Conservation (phyloP, 352 stramenopile species). For the Nothophytophthora sp. region DNA sequence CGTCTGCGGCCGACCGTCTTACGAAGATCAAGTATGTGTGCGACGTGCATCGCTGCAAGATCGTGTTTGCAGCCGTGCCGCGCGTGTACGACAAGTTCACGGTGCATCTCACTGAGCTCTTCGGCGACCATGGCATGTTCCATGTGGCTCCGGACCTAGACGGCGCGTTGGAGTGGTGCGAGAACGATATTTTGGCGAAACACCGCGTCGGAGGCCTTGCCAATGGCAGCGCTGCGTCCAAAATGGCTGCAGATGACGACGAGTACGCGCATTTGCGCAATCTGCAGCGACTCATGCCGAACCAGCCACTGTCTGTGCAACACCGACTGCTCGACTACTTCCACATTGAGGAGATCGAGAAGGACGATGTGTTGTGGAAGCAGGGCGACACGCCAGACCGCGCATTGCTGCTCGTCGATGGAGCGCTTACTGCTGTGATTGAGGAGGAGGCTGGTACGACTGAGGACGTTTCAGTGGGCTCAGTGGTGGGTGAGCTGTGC, state of each 20-base stretch:
- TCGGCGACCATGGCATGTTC: slow-evolving; percentile 49
- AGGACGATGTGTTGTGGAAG: slow-evolving; percentile 65
- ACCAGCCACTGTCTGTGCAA: slow-evolving; percentile 61
- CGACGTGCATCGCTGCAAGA: slow-evolving; percentile 59
- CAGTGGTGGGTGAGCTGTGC: slow-evolving; percentile 78
- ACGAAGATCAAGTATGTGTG: slow-evolving; percentile 83
- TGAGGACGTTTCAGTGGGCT: slow-evolving; percentile 67
- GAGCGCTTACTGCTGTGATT: slow-evolving; percentile 63
- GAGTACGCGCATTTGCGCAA: slow-evolving; percentile 53
- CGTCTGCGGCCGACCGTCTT: slow-evolving; percentile 72
- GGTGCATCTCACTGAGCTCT: slow-evolving; percentile 53
- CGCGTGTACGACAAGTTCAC: slow-evolving; percentile 64
- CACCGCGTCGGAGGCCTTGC: slow-evolving; percentile 17
- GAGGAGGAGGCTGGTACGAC: slow-evolving; percentile 83
- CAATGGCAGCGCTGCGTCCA: slow-evolving; percentile 14
- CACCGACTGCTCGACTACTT: slow-evolving; percentile 79
- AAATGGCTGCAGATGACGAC: slow-evolving; percentile 39
- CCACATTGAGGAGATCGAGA: slow-evolving; percentile 55
- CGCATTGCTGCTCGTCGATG: slow-evolving; percentile 64
- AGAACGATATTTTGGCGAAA: slow-evolving; percentile 59
- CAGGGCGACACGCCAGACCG: slow-evolving; percentile 61
- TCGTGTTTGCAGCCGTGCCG: slow-evolving; percentile 74
- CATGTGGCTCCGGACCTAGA: slow-evolving; percentile 70
- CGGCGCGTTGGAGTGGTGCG: slow-evolving; percentile 66
- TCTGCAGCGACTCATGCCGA: slow-evolving; percentile 68